Conservation (phyloP, 192 early-diverging fungal species). For the Linnemannia hyalina region DNA sequence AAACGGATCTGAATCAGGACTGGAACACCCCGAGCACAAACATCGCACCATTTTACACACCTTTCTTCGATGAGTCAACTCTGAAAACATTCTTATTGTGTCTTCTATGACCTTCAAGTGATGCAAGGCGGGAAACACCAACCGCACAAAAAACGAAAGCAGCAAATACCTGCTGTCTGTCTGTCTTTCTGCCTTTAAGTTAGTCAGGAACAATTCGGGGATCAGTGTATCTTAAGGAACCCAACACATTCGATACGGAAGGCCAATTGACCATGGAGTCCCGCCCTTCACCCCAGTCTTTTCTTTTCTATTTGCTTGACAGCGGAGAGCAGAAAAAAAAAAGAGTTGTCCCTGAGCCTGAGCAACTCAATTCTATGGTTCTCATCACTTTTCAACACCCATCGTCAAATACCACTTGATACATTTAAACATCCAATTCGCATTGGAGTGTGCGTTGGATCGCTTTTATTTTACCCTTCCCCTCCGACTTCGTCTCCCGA, state of each 20-base stretch:
- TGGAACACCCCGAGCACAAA: neutral
- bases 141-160: neutral
- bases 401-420: neutral
- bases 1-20: neutral
- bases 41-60: neutral
- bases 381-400: neutral
- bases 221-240: neutral
- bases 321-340: constrained; percentile 4
- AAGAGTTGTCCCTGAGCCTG: neutral
- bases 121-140: neutral
- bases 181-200: neutral
- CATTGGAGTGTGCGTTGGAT: neutral
- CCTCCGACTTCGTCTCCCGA: neutral
- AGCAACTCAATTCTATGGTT: neutral
- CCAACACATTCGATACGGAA: constrained; percentile 3
- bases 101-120: neutral
- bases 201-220: constrained; percentile 1
- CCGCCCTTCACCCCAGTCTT: neutral
- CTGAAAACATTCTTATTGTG: neutral
- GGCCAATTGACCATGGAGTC: neutral
- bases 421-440: neutral
- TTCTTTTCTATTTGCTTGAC: neutral
- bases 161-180: neutral
- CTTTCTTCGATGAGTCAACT: neutral
- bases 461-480: neutral